phyloP scores from a whole-genome alignment of 2,329 filamentous ascomycete species.

The Juglanconis juglandina region DNA sequence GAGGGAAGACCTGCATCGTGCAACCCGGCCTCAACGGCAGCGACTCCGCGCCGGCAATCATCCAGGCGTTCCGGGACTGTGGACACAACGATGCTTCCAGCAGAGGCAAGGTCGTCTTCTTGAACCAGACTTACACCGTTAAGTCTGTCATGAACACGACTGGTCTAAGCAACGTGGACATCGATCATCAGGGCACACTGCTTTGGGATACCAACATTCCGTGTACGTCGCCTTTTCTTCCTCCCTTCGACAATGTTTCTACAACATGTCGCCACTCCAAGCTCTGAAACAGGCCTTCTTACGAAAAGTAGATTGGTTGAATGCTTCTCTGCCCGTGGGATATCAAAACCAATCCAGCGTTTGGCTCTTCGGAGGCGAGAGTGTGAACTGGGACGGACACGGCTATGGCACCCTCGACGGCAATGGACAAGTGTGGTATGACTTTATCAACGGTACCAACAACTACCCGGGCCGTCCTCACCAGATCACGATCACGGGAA shows the following conservation, averaged over 20 bases:
- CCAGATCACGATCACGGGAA: conserved; percentile 23
- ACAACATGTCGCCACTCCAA: too few species aligned
- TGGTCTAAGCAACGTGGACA: conserved; percentile 26
- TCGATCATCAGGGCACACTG: conserved; percentile 25
- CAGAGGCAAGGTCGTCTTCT: conserved; percentile 25
- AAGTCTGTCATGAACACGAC: conserved; percentile 25
- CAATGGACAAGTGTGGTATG: conserved; percentile 30
- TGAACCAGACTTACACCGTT: conserved; percentile 24
- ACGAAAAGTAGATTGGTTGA: conserved; percentile 31
- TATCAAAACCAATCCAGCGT: conserved; percentile 41
- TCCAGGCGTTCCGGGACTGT: conserved; percentile 27
- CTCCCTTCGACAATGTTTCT: too few species aligned
- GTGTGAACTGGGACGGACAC: conserved; percentile 37
- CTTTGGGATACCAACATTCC: conserved; percentile 16
- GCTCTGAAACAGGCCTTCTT: too few species aligned
- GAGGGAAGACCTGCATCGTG: conserved; percentile 7
- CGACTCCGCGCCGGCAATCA: conserved; percentile 15
- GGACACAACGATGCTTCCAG: conserved; percentile 20
- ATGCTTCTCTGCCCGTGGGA: conserved; percentile 35
- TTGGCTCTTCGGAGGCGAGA: conserved; percentile 39
- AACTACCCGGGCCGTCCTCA: conserved; percentile 30
- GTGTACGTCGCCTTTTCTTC: conserved; percentile 14
- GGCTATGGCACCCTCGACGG: conserved; percentile 34
- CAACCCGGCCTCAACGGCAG: conserved; percentile 12
- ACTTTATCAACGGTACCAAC: conserved; percentile 23